phyloP scores from a whole-genome alignment of 208 protist genomes.

The Trypanosoma mega region DNA sequence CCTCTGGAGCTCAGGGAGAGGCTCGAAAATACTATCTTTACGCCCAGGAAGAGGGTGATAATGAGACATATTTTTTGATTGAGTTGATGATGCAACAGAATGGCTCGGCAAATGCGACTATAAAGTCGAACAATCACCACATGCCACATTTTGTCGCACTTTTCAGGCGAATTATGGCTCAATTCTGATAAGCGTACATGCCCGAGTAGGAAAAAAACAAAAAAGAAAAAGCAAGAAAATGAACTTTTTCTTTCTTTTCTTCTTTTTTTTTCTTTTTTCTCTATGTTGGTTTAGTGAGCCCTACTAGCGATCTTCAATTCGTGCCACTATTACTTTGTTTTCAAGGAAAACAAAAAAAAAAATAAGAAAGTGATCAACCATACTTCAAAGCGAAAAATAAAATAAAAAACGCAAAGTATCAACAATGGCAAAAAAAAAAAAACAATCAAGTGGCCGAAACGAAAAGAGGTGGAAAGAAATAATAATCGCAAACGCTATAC shows the following conservation, averaged over 20 bases:
- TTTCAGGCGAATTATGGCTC: constrained; percentile 19
- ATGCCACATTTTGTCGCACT: constrained; percentile 16
- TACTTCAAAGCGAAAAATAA: constrained; percentile 11
- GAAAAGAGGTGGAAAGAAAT: no score
- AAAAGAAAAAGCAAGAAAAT: no score
- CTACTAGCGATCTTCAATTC: no score
- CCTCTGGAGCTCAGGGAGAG: constrained; percentile 41
- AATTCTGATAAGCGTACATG: constrained; percentile 10
- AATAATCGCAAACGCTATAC: no score
- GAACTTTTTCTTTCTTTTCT: constrained; percentile 1
- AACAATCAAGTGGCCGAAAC: no score
- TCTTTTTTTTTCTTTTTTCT: constrained; percentile 14
- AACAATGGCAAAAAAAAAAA: no score
- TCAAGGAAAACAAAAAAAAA: constrained; percentile 9
- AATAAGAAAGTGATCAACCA: constrained; percentile 1
- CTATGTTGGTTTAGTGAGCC: no score
- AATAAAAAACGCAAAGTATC: constrained; percentile 5
- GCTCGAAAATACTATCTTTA: constrained; percentile 49
- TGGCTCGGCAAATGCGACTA: constrained; percentile 28
- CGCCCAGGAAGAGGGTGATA: constrained; percentile 32
- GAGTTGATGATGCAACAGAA: constrained; percentile 32
- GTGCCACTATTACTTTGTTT: no score
- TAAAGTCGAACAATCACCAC: constrained; percentile 37
- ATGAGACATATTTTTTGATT: constrained; percentile 32
- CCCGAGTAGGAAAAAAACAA: not conserved